Percentiles rank a stretch among this genome's conserved stretches.
These are phyloP conservation scores for Hericium rajendrae DNA, from an alignment of 768 basidiomycete species.

Conservation along the genomic window DNA sequence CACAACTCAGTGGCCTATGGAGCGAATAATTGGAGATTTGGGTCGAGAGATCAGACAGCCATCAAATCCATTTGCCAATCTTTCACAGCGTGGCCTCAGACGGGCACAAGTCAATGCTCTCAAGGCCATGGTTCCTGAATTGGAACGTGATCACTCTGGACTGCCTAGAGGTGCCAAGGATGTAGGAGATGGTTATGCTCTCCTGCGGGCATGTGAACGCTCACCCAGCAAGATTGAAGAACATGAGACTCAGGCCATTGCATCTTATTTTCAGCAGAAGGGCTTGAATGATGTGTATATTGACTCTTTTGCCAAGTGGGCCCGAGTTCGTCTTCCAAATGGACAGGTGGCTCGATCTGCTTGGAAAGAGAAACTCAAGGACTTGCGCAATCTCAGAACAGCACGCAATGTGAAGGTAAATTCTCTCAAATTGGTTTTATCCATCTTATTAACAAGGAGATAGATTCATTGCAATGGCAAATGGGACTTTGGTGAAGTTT, in stretches of 20 bases:
- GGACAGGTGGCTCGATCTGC: conserved; percentile 12
- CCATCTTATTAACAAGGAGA: not conserved
- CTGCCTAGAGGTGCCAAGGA: conserved; percentile 3
- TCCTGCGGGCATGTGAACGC: conserved; percentile 5
- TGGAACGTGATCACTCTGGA: not conserved
- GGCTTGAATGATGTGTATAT: not conserved
- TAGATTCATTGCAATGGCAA: not conserved
- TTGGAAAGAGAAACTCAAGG: conserved; percentile 9
- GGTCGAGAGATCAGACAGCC: conserved; percentile 19
- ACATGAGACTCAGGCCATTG: not conserved
- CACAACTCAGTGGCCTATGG: conserved; percentile 25
- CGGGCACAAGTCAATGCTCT: conserved; percentile 16
- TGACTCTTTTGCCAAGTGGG: conserved; percentile 6
- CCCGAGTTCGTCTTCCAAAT: not conserved
- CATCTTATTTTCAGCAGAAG: not conserved
- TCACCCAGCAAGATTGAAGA: not conserved
- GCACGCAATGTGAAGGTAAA: not conserved
- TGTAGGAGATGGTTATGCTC: conserved; percentile 16
- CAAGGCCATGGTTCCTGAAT: conserved; percentile 17
- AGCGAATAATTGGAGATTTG: conserved; percentile 18
- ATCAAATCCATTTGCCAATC: conserved; percentile 21
- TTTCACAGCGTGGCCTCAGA: conserved; percentile 13
- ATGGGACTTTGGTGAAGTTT: conserved; percentile 1
- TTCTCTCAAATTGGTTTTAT: not conserved
- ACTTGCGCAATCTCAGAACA: not conserved